Conservation (phyloP, 495 filamentous ascomycete species). For the Hyphodiscus hymeniophilus region DNA sequence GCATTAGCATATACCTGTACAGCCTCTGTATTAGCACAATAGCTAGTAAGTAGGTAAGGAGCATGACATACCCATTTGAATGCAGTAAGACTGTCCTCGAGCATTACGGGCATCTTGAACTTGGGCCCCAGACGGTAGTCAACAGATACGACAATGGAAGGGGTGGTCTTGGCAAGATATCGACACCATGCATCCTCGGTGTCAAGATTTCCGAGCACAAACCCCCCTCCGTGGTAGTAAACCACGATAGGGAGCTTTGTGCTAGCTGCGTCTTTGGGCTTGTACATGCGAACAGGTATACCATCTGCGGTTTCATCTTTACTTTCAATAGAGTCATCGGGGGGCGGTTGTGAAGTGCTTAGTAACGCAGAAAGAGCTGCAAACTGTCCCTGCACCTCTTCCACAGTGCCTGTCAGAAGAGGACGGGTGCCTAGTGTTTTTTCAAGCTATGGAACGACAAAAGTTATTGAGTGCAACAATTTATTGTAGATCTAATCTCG, state of each 20-base stretch:
- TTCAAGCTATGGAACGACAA: conserved; percentile 6
- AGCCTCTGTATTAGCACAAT: background rate
- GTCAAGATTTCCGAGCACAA: conserved; percentile 20
- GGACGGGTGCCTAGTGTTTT: conserved; percentile 7
- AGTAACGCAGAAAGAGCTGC: conserved; percentile 1
- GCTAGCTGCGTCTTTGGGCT: background rate
- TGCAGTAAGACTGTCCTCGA: conserved; percentile 22
- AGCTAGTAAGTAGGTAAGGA: background rate
- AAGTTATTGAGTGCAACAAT: background rate
- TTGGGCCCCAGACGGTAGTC: conserved; percentile 25
- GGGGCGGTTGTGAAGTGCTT: conserved; percentile 4
- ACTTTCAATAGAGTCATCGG: conserved; percentile 1
- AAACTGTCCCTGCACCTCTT: conserved; percentile 5
- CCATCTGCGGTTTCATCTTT: conserved; percentile 5
- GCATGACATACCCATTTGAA: conserved; percentile 8
- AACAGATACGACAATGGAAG: conserved; percentile 23
- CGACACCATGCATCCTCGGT: conserved; percentile 24
- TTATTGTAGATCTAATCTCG: background rate
- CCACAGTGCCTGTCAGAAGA: background rate
- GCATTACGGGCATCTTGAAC: conserved; percentile 21
- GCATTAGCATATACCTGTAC: conserved; percentile 21
- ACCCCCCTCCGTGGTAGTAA: conserved; percentile 23
- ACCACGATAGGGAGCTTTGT: conserved; percentile 14
- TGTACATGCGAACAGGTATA: conserved; percentile 11
- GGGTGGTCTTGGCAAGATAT: conserved; percentile 16